These are phyloP conservation scores for Aquanectria penicillioides DNA, from an alignment of 2,329 filamentous ascomycete genomes.

Conservation along the genomic window DNA sequence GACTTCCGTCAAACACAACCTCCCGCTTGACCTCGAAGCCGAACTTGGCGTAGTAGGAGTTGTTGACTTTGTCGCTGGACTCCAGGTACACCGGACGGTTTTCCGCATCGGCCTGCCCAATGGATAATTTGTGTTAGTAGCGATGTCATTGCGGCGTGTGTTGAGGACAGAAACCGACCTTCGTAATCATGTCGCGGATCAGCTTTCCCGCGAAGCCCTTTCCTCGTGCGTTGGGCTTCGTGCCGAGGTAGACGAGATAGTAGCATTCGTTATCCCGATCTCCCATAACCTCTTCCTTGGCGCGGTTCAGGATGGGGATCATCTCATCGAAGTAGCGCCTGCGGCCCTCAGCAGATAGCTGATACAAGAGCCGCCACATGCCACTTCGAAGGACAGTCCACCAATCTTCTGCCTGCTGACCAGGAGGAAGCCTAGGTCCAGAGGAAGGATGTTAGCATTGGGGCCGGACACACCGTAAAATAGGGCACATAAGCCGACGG, in stretches of 20 bases:
- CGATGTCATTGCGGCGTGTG: too few species aligned
- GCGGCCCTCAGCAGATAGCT: constrained; percentile 76
- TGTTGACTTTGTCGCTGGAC: constrained; percentile 75
- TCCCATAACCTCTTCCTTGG: constrained; percentile 76
- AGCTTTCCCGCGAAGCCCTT: constrained; percentile 79
- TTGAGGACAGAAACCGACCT: constrained; percentile 54
- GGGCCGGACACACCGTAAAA: neutral
- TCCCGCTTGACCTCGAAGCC: constrained; percentile 75
- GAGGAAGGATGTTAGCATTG: constrained; percentile 11
- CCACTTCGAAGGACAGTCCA: constrained; percentile 78
- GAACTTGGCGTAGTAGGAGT: constrained; percentile 77
- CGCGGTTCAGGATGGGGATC: constrained; percentile 76
- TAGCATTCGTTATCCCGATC: constrained; percentile 74
- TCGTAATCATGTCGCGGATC: constrained; percentile 73
- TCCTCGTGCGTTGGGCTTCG: constrained; percentile 74
- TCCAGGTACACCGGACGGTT: constrained; percentile 80
- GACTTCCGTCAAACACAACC: constrained; percentile 69
- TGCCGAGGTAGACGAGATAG: constrained; percentile 87
- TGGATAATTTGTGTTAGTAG: too few species aligned
- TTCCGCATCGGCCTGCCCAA: constrained; percentile 76
- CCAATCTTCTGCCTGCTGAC: constrained; percentile 77
- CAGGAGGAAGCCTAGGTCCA: constrained; percentile 74
- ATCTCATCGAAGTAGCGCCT: constrained; percentile 82
- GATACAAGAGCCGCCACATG: constrained; percentile 80
- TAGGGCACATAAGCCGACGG: neutral